phyloP scores from a whole-genome alignment of 148 eudicot genomes.

The Spergularia marina region DNA sequence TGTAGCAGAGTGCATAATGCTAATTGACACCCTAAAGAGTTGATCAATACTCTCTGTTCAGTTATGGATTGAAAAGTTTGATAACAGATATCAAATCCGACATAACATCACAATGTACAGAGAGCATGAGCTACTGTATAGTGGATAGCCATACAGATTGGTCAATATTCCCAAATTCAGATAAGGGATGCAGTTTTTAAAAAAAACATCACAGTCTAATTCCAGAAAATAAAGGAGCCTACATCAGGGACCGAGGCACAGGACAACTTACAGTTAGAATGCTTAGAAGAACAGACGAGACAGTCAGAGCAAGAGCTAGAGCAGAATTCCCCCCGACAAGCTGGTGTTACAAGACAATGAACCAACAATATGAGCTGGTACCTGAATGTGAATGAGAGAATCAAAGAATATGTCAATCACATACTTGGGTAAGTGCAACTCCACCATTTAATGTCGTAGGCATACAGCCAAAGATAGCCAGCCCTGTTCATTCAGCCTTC shows the following conservation, averaged over 20 bases:
- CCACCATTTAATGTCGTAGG: constrained; percentile 46
- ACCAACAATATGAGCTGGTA: not conserved
- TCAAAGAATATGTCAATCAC: constrained; percentile 6
- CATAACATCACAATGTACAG: not conserved
- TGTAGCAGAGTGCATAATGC: not conserved
- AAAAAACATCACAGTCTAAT: not conserved
- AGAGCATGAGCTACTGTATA: not conserved
- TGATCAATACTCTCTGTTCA: no score
- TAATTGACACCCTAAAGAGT: no score
- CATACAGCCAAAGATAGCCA: constrained; percentile 43
- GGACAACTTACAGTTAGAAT: constrained; percentile 35
- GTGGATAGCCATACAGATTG: not conserved
- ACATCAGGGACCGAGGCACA: not conserved
- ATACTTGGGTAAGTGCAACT: constrained; percentile 49
- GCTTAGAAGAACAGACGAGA: constrained; percentile 38
- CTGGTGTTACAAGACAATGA: constrained; percentile 26
- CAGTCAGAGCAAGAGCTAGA: constrained; percentile 45
- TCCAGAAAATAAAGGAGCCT: not conserved
- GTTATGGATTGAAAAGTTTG: no score
- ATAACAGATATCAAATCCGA: no score
- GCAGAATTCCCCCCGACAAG: constrained; percentile 49
- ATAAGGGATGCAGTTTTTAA: not conserved
- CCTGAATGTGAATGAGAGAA: not conserved
- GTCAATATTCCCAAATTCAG: not conserved
- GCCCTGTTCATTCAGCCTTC: constrained; percentile 32